Evolutionary conservation across 2,329 filamentous ascomycete genomes (phyloP), one percentile per base, ranked within the genome.

Genomic region (Sclerotinia borealis): DNA sequence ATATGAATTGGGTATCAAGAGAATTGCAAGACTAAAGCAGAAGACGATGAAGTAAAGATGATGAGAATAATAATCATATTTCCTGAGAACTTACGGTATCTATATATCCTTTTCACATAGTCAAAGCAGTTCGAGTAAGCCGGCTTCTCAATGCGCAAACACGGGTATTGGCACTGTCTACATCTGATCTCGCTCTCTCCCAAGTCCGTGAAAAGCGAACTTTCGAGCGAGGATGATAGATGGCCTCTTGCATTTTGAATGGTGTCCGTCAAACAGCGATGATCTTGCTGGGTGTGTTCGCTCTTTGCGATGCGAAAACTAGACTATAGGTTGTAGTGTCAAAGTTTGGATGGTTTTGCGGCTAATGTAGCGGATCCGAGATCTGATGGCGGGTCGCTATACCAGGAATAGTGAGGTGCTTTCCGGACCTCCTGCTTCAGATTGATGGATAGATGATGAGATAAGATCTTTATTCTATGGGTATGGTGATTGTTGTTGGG

Each of bases 361-460:
- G 52, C 37, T 43, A 37, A 29, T 43, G 36, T 43, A 43, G 39
- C 54, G 39, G 54, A 56, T 56, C 39, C 54, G 39, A 61, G 25
- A 55, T 43, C 10, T 25, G 37, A 61, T 55, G 49, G 39, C 29
- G 49, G 29, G 3, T 13, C 49, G 31, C 37, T 54, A 37, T 43
- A 6, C 37, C 49, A 9, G n/a, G 10, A 25, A 11, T 47, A 15
- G 43, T 19, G 22, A 29, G 22, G 39, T 34, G 8, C 15, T 37
- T 36, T 45, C 13, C 48, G 59, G 59, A 61, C 48, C n/a, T 54
- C 58, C 58, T 41, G 47, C 47, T 25, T 52, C 58, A 52, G 10
- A 61, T 61, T 52, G 4, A 52, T 29, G n/a, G 25, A 29, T n/a
- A 5, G 7, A 54, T 39, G 51, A 29, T 13, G 4, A 58, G 27